These are phyloP conservation scores for Entomortierella beljakovae DNA, from an alignment of 192 early-diverging fungal genomes.

Conservation along the genomic window DNA sequence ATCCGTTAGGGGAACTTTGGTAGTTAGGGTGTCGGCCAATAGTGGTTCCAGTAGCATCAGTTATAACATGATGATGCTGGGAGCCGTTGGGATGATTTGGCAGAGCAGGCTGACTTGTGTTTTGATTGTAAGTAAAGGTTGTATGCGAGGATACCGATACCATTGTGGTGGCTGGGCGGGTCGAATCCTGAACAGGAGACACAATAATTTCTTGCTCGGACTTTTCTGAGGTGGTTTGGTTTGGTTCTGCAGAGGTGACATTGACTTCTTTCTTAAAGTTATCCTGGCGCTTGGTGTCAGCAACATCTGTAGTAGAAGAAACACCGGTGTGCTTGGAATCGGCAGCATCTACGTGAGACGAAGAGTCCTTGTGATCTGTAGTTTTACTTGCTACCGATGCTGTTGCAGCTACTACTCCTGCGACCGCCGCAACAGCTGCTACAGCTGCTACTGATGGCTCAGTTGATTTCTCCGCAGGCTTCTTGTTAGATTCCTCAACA, in stretches of 20 bases:
- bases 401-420: background rate
- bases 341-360: background rate
- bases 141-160: conserved; percentile 31
- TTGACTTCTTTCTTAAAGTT: background rate
- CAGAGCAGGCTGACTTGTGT: conserved; percentile 9
- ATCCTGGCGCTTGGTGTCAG: too few species aligned
- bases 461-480: conserved; percentile 29
- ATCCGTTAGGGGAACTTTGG: conserved; percentile 27
- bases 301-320: too few species aligned
- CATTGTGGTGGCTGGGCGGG: conserved; percentile 1
- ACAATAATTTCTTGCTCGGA: background rate
- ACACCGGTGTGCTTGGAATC: too few species aligned
- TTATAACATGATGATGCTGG: conserved; percentile 26
- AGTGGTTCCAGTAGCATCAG: conserved; percentile 27
- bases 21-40: conserved; percentile 24
- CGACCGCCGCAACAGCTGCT: conserved; percentile 39
- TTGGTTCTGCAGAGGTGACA: background rate
- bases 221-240: background rate
- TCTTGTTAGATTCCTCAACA: background rate
- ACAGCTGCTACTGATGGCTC: conserved; percentile 21
- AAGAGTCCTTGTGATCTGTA: background rate
- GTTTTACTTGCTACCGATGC: background rate
- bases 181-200: background rate
- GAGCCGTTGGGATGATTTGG: conserved; percentile 7
- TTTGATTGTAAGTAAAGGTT: conserved; percentile 25